Conservation (phyloP, 352 stramenopile genomes). For the Phytophthora tubulina region DNA sequence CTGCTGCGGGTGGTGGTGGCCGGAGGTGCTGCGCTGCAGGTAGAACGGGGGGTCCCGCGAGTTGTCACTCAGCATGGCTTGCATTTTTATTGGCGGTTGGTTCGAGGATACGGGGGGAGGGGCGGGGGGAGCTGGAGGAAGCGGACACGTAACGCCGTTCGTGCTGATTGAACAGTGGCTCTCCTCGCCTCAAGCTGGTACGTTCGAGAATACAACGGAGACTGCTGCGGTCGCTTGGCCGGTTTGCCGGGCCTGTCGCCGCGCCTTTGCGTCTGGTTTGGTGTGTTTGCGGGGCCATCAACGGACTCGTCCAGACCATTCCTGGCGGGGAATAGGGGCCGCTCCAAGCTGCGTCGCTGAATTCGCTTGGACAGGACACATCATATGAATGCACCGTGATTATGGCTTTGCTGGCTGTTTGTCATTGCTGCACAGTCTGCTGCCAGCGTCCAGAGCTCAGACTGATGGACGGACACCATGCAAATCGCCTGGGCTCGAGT, state of each 20-base stretch:
- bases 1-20: slow-evolving; percentile 22
- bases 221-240: slow-evolving; percentile 16
- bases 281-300: slow-evolving; percentile 37
- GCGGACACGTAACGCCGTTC: slow-evolving; percentile 28
- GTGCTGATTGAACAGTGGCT: slow-evolving; percentile 45
- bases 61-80: slow-evolving; percentile 48
- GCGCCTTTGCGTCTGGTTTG: slow-evolving; percentile 38
- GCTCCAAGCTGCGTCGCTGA: slow-evolving; percentile 6
- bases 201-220: slow-evolving; percentile 44
- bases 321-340: slow-evolving; percentile 27
- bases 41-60: slow-evolving; percentile 46
- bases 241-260: slow-evolving; percentile 24
- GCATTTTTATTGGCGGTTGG: slow-evolving; percentile 35
- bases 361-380: slow-evolving; percentile 44
- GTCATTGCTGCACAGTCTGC: slow-evolving; percentile 33
- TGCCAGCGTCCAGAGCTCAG: slow-evolving; percentile 20
- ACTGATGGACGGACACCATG: slow-evolving; percentile 20
- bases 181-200: slow-evolving; percentile 40
- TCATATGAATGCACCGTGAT: slow-evolving; percentile 40
- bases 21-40: slow-evolving; percentile 39
- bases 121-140: slow-evolving; percentile 5
- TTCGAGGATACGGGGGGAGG: slow-evolving; percentile 1
- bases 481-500: slow-evolving; percentile 23
- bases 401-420: slow-evolving; percentile 48
- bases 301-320: slow-evolving; percentile 45